Conservation (phyloP, 257 asterid genomes). For the Nicotiana tomentosiformis region DNA sequence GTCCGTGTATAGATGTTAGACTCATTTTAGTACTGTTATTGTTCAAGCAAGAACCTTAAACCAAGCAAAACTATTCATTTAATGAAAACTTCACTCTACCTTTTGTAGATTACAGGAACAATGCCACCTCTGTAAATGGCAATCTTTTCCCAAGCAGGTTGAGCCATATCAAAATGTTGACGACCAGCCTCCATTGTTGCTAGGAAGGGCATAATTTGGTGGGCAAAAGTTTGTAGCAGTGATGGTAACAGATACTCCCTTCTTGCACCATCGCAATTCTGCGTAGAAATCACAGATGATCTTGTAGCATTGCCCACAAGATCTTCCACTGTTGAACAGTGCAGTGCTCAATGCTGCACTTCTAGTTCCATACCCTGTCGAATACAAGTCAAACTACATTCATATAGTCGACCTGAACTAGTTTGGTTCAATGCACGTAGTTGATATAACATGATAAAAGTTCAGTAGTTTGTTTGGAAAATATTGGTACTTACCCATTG, state of each 20-base stretch:
- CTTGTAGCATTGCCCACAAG: slow-evolving; percentile 42
- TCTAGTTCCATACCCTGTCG: slow-evolving; percentile 28
- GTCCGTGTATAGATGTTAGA: too few species aligned
- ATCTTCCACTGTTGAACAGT: slow-evolving; percentile 33
- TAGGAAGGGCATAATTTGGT: slow-evolving; percentile 32
- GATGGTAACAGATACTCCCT: slow-evolving; percentile 29
- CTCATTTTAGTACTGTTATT: too few species aligned
- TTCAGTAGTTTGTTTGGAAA: too few species aligned
- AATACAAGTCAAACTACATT: slow-evolving; percentile 8
- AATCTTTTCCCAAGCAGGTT: slow-evolving; percentile 37
- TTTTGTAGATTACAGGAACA: slow-evolving; percentile 34
- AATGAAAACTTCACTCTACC: slow-evolving; percentile 5
- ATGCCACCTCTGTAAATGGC: slow-evolving; percentile 36
- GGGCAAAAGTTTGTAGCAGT: slow-evolving; percentile 41
- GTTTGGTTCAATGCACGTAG: too few species aligned
- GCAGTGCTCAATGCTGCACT: slow-evolving; percentile 38
- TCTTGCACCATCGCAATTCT: slow-evolving; percentile 24
- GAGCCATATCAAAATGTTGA: slow-evolving; percentile 44
- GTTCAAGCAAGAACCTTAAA: too few species aligned
- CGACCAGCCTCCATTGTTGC: slow-evolving; percentile 38
- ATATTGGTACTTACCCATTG: slow-evolving; percentile 29
- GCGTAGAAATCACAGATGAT: slow-evolving; percentile 25
- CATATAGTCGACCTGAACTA: too few species aligned
- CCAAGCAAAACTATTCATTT: too few species aligned
- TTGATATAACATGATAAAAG: too few species aligned